Percentiles rank a stretch among this genome's conserved stretches.
These are phyloP conservation scores for Gaeumannomyces tritici DNA, from an alignment of 2,329 filamentous ascomycete genomes.

Conservation along the genomic window DNA sequence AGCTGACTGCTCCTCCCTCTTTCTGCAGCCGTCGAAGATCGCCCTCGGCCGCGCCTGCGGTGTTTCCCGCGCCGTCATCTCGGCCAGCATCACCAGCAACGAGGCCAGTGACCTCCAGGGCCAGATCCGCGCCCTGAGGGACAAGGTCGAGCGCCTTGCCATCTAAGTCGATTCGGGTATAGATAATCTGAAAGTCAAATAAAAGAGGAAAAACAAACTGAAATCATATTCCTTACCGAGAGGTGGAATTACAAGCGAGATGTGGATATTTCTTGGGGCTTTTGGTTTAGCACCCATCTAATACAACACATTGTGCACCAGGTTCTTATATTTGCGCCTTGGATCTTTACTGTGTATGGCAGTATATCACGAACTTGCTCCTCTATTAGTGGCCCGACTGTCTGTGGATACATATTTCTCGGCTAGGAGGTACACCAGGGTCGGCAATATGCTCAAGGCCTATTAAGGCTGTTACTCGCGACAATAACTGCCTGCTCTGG, in stretches of 20 bases:
- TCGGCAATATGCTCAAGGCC: too few species aligned
- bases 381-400: too few species aligned
- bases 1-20: neutral
- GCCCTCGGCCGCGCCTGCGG: constrained; percentile 83
- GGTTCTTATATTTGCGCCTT: neutral
- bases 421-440: too few species aligned
- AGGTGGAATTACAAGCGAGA: neutral
- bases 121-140: constrained; percentile 82
- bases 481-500: too few species aligned
- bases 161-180: constrained; percentile 46
- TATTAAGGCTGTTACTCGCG: too few species aligned
- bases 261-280: neutral
- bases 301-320: neutral
- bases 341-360: neutral
- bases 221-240: neutral
- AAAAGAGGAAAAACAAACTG: neutral
- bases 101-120: constrained; percentile 78
- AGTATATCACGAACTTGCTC: neutral
- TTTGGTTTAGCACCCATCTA: neutral
- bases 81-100: constrained; percentile 82
- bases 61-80: constrained; percentile 81
- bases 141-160: constrained; percentile 92
- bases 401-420: too few species aligned
- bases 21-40: constrained; percentile 44
- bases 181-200: neutral